A percentile compares a stretch with the other conserved stretches of the same genome.
Evolutionary conservation across 306 rosid species (phyloP).

Genomic region (Lathyrus aphaca): DNA sequence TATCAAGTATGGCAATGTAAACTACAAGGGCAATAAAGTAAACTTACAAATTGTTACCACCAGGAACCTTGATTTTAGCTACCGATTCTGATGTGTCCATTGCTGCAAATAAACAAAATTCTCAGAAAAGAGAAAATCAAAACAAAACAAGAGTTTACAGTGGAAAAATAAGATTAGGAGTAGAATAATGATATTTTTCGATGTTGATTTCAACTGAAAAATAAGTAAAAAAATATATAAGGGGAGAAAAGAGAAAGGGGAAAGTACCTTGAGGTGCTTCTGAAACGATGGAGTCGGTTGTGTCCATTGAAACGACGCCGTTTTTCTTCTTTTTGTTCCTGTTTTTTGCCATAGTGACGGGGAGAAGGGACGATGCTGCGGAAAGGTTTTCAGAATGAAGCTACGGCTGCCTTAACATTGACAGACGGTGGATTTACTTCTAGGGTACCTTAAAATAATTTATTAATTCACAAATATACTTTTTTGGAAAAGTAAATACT

Average conservation of each 20-base stretch:
- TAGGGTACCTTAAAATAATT: background rate
- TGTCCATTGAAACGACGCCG: conserved; percentile 58
- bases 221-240: too few species aligned
- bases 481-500: too few species aligned
- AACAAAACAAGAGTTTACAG: background rate
- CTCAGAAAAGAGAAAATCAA: background rate
- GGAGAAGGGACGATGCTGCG: conserved; percentile 10
- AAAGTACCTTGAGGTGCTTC: conserved; percentile 63
- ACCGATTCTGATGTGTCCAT: conserved; percentile 76
- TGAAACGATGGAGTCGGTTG: conserved; percentile 35
- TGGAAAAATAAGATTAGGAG: background rate
- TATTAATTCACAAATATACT: too few species aligned
- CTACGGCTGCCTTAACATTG: background rate
- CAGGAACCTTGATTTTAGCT: conserved; percentile 46
- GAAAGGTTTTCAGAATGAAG: background rate
- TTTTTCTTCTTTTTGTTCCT: conserved; percentile 65
- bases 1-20: background rate
- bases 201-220: background rate
- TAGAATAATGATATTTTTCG: background rate
- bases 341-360: conserved; percentile 64
- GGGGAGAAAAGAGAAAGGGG: too few species aligned
- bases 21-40: conserved; percentile 7
- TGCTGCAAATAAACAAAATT: conserved; percentile 44
- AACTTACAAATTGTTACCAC: conserved; percentile 52
- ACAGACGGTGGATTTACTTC: background rate